Conservation (phyloP, 2,329 filamentous ascomycete species). For the Teratosphaeriaceae sp. region DNA sequence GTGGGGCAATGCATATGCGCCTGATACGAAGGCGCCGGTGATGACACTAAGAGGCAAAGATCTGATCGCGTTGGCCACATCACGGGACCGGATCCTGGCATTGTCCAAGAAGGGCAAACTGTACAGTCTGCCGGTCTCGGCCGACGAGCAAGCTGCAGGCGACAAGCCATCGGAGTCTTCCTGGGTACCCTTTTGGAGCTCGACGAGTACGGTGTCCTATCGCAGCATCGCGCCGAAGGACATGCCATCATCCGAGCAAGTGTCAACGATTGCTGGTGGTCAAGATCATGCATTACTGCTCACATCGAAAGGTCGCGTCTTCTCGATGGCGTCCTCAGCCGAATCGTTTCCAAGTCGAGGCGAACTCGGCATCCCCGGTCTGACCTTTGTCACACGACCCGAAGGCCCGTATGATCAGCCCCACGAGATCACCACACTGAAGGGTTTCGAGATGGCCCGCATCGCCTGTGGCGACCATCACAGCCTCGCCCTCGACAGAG, state of each 20-base stretch:
- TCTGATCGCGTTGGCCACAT: conserved; percentile 67
- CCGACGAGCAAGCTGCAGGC: conserved; percentile 60
- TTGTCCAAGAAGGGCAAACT: conserved; percentile 68
- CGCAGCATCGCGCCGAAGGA: conserved; percentile 61
- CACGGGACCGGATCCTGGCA: conserved; percentile 75
- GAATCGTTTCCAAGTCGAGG: conserved; percentile 73
- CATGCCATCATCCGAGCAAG: conserved; percentile 62
- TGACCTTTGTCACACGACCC: conserved; percentile 74
- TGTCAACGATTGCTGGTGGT: conserved; percentile 69
- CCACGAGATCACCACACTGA: conserved; percentile 68
- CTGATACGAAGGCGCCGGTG: conserved; percentile 55
- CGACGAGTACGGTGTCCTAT: conserved; percentile 57
- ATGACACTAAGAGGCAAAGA: conserved; percentile 76
- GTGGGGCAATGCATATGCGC: conserved; percentile 77
- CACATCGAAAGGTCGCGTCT: conserved; percentile 78
- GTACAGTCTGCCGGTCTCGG: conserved; percentile 76
- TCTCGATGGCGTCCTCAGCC: conserved; percentile 76
- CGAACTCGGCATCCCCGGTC: conserved; percentile 77
- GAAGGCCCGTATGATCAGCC: conserved; percentile 71
- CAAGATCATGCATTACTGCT: conserved; percentile 81
- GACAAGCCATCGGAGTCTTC: conserved; percentile 57
- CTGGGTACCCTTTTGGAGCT: conserved; percentile 71
- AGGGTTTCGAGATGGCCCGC: conserved; percentile 62
- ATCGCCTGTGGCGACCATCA: conserved; percentile 85
- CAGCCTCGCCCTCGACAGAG: conserved; percentile 68